Evolutionary conservation across 192 early-diverging fungal genomes (phyloP).

Genomic region (Backusella mclennaniae): DNA sequence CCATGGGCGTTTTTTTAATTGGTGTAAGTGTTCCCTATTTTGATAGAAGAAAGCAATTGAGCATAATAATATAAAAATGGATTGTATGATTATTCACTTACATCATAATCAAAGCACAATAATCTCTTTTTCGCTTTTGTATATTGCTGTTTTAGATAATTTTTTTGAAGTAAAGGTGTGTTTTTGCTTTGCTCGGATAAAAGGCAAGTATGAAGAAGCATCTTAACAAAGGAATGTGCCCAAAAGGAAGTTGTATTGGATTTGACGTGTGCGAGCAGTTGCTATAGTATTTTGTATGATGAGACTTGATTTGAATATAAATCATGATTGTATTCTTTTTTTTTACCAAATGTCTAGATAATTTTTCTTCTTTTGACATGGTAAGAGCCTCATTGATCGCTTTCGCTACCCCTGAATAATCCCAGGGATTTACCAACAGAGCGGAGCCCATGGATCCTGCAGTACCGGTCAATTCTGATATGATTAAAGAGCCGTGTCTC

Average conservation of each 20-base stretch:
- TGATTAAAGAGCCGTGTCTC: conserved; percentile 82
- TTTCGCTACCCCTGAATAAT: conserved; percentile 75
- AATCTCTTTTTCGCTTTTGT: conserved; percentile 65
- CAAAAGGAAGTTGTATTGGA: conserved; percentile 85
- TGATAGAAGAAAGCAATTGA: background rate
- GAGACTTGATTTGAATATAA: background rate
- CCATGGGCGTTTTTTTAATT: conserved; percentile 79
- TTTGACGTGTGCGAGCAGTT: conserved; percentile 83
- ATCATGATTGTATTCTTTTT: background rate
- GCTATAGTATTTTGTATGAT: conserved; percentile 26
- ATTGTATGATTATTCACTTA: conserved; percentile 24
- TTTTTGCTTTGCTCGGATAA: conserved; percentile 45
- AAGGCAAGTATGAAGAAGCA: conserved; percentile 53
- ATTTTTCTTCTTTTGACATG: conserved; percentile 64
- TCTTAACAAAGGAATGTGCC: conserved; percentile 80
- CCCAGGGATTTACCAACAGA: conserved; percentile 88
- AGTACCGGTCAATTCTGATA: conserved; percentile 96
- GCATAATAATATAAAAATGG: background rate
- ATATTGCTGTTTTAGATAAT: conserved; percentile 47
- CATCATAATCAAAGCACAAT: conserved; percentile 95
- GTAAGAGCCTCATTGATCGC: conserved; percentile 76
- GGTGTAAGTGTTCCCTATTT: conserved; percentile 89
- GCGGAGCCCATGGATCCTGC: conserved; percentile 80
- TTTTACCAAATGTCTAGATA: conserved; percentile 56
- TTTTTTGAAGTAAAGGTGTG: conserved; percentile 40